Base-by-base conservation (phyloP, 1,139 yeast genomes). In the Geotrichum restrictum region DNA sequence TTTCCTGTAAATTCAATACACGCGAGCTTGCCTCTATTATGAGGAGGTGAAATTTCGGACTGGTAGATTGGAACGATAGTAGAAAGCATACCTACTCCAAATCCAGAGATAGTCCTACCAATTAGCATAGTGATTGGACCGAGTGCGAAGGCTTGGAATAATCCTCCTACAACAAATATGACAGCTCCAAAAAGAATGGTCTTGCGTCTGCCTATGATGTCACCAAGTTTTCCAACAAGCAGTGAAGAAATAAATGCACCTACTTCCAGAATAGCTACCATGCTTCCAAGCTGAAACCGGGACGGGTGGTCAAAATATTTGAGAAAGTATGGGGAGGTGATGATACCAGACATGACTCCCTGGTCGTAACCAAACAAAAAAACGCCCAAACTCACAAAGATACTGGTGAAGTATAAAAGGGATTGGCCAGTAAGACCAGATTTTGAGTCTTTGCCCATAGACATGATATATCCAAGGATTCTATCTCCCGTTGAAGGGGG, bases 1-100 rank as follows among this genome's bases (percentile, higher is more conserved):
- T 89, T 89, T 3, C 96, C 96, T 0, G 97, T 87, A 69, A 89
- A 89, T 69, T 91, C 96, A 45, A 89, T 82, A 64, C 96, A 88
- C 0, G 96, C 96, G 54, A 88, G 78, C 62, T 85, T 81, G 1
- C 97, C 97, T 56, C 97, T 76, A 60, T 85, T 87, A 58, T 85
- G 85, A 0, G 96, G 89, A n/a, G 95, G 95, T 41, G 94, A 82
- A 54, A 89, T 87, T 66, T 89, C 97, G 7, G 88, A 80, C 70
- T 89, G 96, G 68, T 88, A 89, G 48, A 91, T 87, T 0, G 97
- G 97, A 13, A 91, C 94, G 50, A 88, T 88, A 5, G 96, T 88
- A 14, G 95, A 84, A 52, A 91, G 74, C 64, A 87, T 77, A 7
- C 95, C 95, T 56, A 84, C 83, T 60, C 94, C 95, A 45, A 82